These are phyloP conservation scores for Phytophthora cryptogea DNA, from an alignment of 352 stramenopile species.

Conservation along the genomic window DNA sequence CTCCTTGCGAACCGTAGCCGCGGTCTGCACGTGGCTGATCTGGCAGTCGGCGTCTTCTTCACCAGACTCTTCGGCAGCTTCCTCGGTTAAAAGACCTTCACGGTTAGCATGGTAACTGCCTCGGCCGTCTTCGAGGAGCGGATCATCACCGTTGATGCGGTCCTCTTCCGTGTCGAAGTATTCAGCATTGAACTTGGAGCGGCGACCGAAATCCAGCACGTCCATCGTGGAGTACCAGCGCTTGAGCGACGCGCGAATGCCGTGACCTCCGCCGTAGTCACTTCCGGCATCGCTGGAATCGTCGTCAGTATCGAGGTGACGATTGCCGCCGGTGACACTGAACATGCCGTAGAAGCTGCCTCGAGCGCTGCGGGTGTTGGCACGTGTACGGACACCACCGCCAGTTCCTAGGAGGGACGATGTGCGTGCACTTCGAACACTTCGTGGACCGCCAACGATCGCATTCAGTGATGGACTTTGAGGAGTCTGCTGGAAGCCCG, in stretches of 20 bases:
- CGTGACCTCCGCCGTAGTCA: conserved; percentile 52
- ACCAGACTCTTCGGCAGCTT: conserved; percentile 15
- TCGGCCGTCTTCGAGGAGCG: conserved; percentile 59
- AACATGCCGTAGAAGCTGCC: conserved; percentile 42
- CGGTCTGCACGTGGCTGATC: conserved; percentile 84
- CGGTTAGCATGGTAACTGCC: conserved; percentile 44
- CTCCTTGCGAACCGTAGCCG: conserved; percentile 80
- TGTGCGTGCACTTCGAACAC: conserved; percentile 31
- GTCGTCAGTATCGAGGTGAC: conserved; percentile 35
- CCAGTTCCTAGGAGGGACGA: conserved; percentile 31
- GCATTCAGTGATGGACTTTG: conserved; percentile 47
- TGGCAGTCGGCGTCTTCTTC: conserved; percentile 72
- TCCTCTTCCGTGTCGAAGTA: conserved; percentile 75
- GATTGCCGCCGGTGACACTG: conserved; percentile 26
- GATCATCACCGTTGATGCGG: conserved; percentile 55
- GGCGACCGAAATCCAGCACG: conserved; percentile 64
- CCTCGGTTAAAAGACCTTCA: conserved; percentile 37
- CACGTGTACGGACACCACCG: conserved; percentile 13
- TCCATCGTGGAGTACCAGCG: conserved; percentile 81
- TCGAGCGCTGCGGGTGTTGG: conserved; percentile 37
- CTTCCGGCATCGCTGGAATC: conserved; percentile 48
- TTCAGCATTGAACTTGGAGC: conserved; percentile 79
- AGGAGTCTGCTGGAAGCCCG: conserved; percentile 54
- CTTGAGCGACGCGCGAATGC: conserved; percentile 65
- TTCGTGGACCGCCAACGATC: conserved; percentile 21